Base-by-base conservation (phyloP, 2,329 filamentous ascomycete genomes). In the Colletotrichum agaves region DNA sequence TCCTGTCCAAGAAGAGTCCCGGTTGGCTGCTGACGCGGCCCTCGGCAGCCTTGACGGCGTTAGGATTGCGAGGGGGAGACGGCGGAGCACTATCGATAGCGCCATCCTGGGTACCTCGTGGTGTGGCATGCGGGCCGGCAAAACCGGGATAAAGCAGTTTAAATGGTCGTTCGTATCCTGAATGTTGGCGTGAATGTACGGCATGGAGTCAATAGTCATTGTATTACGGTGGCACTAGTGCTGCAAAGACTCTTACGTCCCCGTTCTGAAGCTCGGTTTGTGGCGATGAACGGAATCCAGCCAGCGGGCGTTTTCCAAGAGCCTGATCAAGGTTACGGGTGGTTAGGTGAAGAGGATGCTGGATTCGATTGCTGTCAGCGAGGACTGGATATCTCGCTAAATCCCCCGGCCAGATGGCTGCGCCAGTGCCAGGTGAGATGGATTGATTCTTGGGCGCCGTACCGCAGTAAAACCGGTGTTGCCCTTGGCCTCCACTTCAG, bases 71-170 rank as follows among this genome's bases (percentile, higher is more conserved):
- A 21, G 56, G 53, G 46, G 46, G 31, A 59, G 52, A 46, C 53
- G 64, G 64, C 61, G 53, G 53, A 59, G 46, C 39, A 33, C 53
- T 57, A 58, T 53, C 53, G 60, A 67, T 63, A 67, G 64, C 64
- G 52, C 60, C 61, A 67, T 67, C 61, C 46, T 64, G 61, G 61
- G 21, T 49, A 33, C 64, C 60, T 67, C 64, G 61, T 67, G 64
- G 60, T 46, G 53, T 58, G 46, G 57, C 46, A 63, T 59, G 46
- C 64, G 53, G 33, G 46, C 47, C 64, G 61, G 61, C 64, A 67
- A 63, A 53, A 53, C 47, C 61, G 61, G 64, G 23, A 49, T n/a
- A 35, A 56, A 61, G 57, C 23, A 53, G 7, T 44, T 41, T 43
- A 44, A 50, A 39, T 39, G 33, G 33, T 17, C 50, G 2, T 53